These are phyloP conservation scores for Cardamine resedifolia DNA, from an alignment of 345 rosid species.

Conservation along the genomic window DNA sequence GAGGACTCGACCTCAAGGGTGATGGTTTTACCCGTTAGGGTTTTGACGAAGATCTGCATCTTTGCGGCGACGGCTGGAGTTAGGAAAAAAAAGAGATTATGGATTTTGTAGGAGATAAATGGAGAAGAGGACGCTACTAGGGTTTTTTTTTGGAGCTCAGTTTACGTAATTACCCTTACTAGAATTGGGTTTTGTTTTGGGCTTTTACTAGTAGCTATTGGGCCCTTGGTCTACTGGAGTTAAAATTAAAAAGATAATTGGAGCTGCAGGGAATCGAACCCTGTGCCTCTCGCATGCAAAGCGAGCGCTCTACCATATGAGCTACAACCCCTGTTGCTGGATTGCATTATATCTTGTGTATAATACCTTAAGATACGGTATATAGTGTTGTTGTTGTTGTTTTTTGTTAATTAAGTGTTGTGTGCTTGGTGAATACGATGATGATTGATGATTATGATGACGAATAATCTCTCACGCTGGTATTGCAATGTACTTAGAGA, in stretches of 20 bases:
- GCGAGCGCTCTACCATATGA: constrained; percentile 94
- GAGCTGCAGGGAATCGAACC: constrained; percentile 42
- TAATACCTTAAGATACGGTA: too few relatives aligned
- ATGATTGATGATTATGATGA: too few relatives aligned
- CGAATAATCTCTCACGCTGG: too few relatives aligned
- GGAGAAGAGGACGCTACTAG: constrained; percentile 1
- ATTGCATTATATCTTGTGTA: too few relatives aligned
- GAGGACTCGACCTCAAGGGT: constrained; percentile 56
- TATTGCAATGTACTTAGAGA: too few relatives aligned
- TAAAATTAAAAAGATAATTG: neutral
- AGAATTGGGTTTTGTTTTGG: neutral
- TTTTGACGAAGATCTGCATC: constrained; percentile 82
- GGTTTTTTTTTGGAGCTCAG: constrained; percentile 6
- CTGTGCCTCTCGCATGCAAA: constrained; percentile 44
- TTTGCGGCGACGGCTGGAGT: neutral
- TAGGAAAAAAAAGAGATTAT: neutral
- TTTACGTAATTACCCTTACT: constrained; percentile 15
- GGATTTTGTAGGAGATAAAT: neutral
- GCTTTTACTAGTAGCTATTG: neutral
- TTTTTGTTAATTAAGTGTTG: too few relatives aligned
- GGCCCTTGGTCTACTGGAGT: neutral
- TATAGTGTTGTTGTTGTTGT: too few relatives aligned
- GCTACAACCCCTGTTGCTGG: constrained; percentile 29
- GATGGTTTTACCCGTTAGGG: constrained; percentile 80
- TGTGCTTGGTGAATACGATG: too few relatives aligned